Base-by-base conservation (phyloP, 495 filamentous ascomycete genomes). In the Thozetella sp. region DNA sequence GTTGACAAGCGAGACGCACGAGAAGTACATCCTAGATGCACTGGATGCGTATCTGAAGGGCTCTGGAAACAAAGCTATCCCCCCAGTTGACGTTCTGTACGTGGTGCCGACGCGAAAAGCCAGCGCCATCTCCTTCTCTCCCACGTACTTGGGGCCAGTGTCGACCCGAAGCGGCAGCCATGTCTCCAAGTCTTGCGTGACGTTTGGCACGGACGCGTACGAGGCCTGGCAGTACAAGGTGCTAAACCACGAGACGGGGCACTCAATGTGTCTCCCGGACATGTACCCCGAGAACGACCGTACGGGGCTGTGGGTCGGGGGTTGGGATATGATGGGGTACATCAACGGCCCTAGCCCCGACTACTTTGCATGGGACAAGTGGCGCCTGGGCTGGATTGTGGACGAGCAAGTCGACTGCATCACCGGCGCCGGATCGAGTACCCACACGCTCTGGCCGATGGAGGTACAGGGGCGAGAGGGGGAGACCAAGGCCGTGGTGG, bases 281-380 rank as follows among this genome's bases (percentile, higher is more conserved):
- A 63, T 70, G 46, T 72, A 72, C 51, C 67, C 70, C 10, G 43
- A 65, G 10, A 57, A 63, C 53, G 57, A 64, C 26, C 55, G 67
- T 22, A 70, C 70, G 0, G 70, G 65, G 1, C 48, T 64, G 19
- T 68, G 56, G 48, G 67, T 72, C 27, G 70, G 70, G n/a, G 65
- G 70, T 11, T 72, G 70, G 70, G 65, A 72, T 40, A 53, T 72
- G 50, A 72, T 72, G 70, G 70, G 67, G 11, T 63, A 68, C 17
- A 68, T 72, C 25, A 68, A 64, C 50, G 70, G 70, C 10, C 67
- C 70, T 1, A 68, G 67, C 37, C 70, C 70, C 17, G 70, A 72
- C 51, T 72, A 68, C 30, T 72, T 72, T 19, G 67, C 70, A 12
- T 72, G 70, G 70, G 65, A 72, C 50, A 70, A 72, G 60, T 72